Percentiles rank a stretch among this genome's conserved stretches.
These are phyloP conservation scores for Rhodotorula sp. DNA, from an alignment of 1,284 basidiomycete species.

Conservation along the genomic window DNA sequence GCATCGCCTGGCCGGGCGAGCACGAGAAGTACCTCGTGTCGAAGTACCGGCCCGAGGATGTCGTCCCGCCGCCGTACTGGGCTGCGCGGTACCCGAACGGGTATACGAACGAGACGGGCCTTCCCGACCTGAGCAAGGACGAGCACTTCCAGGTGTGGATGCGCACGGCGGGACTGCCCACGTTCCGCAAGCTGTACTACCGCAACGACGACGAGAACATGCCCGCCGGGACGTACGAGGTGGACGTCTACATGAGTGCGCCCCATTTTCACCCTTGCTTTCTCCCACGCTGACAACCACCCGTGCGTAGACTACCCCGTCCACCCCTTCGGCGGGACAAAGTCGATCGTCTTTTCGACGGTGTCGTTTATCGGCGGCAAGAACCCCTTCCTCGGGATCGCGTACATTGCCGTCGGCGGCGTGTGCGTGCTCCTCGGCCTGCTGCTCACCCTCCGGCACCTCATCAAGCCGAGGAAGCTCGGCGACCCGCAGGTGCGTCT, in stretches of 20 bases:
- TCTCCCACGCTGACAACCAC: not conserved
- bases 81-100: constrained; percentile 66
- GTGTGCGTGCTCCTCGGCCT: constrained; percentile 86
- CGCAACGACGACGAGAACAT: constrained; percentile 81
- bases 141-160: constrained; percentile 98
- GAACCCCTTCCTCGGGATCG: constrained; percentile 95
- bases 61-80: constrained; percentile 96
- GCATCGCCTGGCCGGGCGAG: constrained; percentile 94
- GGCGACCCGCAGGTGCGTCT: constrained; percentile 36
- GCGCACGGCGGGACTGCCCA: constrained; percentile 94
- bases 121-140: constrained; percentile 74
- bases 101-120: constrained; percentile 65
- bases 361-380: constrained; percentile 98
- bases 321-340: constrained; percentile 85
- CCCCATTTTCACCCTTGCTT: constrained; percentile 36
- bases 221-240: constrained; percentile 71
- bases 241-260: constrained; percentile 80
- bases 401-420: constrained; percentile 85
- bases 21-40: constrained; percentile 73
- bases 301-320: constrained; percentile 84
- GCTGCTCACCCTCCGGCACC: constrained; percentile 84
- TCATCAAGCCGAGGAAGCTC: constrained; percentile 84
- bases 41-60: constrained; percentile 57
- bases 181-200: constrained; percentile 94
- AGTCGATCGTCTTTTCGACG: constrained; percentile 94